These are phyloP conservation scores for Corinectria fuckeliana DNA, from an alignment of 2,329 filamentous ascomycete genomes.

Conservation along the genomic window DNA sequence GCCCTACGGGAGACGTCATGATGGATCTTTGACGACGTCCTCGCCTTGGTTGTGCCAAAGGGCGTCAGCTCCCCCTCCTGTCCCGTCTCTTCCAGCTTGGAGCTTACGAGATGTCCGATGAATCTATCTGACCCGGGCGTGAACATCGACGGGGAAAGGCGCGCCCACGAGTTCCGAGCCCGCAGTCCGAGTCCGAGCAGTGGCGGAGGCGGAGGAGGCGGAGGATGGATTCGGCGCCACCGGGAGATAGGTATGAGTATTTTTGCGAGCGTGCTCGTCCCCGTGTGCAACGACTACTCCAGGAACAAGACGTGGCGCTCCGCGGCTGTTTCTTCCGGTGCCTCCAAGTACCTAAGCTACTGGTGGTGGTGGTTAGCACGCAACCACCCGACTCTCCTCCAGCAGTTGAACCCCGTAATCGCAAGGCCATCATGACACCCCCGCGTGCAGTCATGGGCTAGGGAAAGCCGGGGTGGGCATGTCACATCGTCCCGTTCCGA, in stretches of 20 bases:
- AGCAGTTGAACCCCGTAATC: background rate
- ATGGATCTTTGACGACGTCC: background rate
- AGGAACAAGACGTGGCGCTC: background rate
- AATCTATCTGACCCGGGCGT: background rate
- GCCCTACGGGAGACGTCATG: background rate
- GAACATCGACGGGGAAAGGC: background rate
- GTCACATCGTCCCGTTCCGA: background rate
- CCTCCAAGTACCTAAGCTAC: too few species aligned
- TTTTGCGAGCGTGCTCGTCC: too few species aligned
- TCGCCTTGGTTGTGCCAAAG: too few species aligned
- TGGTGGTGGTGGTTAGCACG: too few species aligned
- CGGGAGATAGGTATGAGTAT: background rate
- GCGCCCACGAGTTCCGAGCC: background rate
- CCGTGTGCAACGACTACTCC: background rate
- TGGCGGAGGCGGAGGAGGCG: too few species aligned
- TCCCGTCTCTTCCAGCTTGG: background rate
- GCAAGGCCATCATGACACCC: conserved; percentile 9
- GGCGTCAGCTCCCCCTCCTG: too few species aligned
- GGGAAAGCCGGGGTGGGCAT: background rate
- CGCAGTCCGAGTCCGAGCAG: background rate
- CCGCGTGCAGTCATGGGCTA: background rate
- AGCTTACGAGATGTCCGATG: background rate
- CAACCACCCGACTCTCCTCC: too few species aligned
- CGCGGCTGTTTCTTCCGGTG: background rate
- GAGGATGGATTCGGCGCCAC: background rate